Evolutionary conservation across 2,329 filamentous ascomycete genomes (phyloP).

Genomic region (Penicillium italicum): DNA sequence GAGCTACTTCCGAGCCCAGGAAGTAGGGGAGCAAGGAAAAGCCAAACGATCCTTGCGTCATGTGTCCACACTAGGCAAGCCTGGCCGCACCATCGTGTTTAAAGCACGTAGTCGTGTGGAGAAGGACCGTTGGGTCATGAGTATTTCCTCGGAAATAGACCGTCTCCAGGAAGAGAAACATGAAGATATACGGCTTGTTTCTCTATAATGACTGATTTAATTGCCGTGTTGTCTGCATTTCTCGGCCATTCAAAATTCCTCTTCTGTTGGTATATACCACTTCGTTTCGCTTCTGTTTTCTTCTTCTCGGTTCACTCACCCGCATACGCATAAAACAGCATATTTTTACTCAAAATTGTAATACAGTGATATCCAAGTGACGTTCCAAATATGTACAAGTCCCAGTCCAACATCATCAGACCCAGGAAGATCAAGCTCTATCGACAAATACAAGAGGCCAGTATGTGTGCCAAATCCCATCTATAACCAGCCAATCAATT

Average conservation of each 20-base stretch:
- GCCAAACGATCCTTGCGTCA: slow-evolving; percentile 51
- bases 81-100: slow-evolving; percentile 62
- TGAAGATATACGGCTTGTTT: slow-evolving; percentile 50
- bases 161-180: slow-evolving; percentile 46
- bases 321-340: background rate
- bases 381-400: slow-evolving; percentile 10
- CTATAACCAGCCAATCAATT: slow-evolving; percentile 7
- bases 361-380: slow-evolving; percentile 15
- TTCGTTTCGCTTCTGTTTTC: background rate
- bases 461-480: background rate
- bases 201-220: slow-evolving; percentile 10
- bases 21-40: slow-evolving; percentile 39
- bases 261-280: background rate
- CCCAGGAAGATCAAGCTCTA: background rate
- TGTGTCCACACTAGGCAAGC: slow-evolving; percentile 59
- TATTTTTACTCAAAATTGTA: slow-evolving; percentile 10
- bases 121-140: slow-evolving; percentile 65
- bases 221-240: background rate
- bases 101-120: slow-evolving; percentile 62
- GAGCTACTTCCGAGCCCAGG: slow-evolving; percentile 51
- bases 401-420: background rate
- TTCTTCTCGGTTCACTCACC: background rate
- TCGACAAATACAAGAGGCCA: slow-evolving; percentile 6
- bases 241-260: slow-evolving; percentile 2
- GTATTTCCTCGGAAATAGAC: slow-evolving; percentile 64